A percentile compares a stretch with the other conserved stretches of the same genome.
phyloP scores from a whole-genome alignment of 2,329 filamentous ascomycete genomes.

The Cladosporium phlei region DNA sequence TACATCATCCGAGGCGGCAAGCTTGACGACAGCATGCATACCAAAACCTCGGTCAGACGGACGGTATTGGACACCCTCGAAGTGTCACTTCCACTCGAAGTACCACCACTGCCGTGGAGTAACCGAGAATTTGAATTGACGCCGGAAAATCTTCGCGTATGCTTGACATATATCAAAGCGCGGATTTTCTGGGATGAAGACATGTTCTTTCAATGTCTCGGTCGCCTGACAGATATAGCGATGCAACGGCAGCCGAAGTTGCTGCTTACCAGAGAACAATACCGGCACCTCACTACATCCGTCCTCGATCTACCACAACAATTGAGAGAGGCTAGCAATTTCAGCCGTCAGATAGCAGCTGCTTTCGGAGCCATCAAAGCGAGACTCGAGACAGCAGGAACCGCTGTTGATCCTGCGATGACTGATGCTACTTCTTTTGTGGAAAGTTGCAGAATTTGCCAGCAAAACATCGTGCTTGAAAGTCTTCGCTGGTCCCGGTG shows the following conservation, averaged over 20 bases:
- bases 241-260: background rate
- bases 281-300: background rate
- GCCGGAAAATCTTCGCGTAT: background rate
- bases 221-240: background rate
- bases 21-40: background rate
- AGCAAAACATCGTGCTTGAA: constrained; percentile 43
- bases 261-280: constrained; percentile 3
- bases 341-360: background rate
- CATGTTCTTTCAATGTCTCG: constrained; percentile 5
- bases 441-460: constrained; percentile 53
- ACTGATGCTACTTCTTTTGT: constrained; percentile 20
- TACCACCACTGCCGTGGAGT: background rate
- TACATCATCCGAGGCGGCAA: background rate
- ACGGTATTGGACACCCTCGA: background rate
- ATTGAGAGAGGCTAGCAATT: background rate
- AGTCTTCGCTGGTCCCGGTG: constrained; percentile 46
- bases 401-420: constrained; percentile 6
- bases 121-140: background rate
- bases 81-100: background rate
- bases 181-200: background rate
- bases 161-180: background rate
- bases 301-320: background rate
- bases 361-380: background rate
- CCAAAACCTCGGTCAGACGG: background rate
- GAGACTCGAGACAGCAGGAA: background rate